phyloP scores from a whole-genome alignment of 345 rosid species.

The Hypericum perforatum region DNA sequence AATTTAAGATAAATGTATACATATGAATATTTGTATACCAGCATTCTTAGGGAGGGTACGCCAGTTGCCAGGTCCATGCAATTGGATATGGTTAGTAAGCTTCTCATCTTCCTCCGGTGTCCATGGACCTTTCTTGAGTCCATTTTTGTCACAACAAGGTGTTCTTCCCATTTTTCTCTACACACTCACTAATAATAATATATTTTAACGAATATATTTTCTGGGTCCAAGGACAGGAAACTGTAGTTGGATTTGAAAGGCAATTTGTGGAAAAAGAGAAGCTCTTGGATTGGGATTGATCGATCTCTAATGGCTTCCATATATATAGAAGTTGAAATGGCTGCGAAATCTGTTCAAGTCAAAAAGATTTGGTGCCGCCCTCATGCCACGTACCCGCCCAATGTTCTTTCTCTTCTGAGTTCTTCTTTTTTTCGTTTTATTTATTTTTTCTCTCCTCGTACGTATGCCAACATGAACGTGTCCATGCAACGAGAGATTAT shows the following conservation, averaged over 20 bases:
- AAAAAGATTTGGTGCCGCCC: slow-evolving; percentile 25
- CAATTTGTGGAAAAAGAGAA: background rate
- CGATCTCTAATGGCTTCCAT: background rate
- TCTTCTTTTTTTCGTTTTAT: too few relatives aligned
- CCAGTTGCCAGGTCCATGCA: slow-evolving; percentile 27
- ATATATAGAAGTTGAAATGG: slow-evolving; percentile 12
- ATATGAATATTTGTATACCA: slow-evolving; percentile 1
- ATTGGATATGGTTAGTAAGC: slow-evolving; percentile 17
- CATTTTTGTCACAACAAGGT: slow-evolving; percentile 29
- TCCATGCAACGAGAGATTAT: too few relatives aligned
- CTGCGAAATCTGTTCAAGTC: slow-evolving; percentile 15
- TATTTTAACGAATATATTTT: background rate
- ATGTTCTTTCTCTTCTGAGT: too few relatives aligned
- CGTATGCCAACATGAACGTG: too few relatives aligned
- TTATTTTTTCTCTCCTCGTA: too few relatives aligned
- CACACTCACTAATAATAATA: background rate
- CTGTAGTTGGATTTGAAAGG: background rate
- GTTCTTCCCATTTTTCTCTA: slow-evolving; percentile 18
- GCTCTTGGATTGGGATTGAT: background rate
- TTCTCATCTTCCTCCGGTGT: slow-evolving; percentile 24
- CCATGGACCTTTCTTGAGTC: slow-evolving; percentile 29
- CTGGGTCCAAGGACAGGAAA: background rate
- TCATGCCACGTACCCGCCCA: slow-evolving; percentile 9
- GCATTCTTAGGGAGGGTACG: slow-evolving; percentile 26
- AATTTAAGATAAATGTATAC: background rate